phyloP scores from a whole-genome alignment of 352 stramenopile genomes.

The Phytophthora gonapodyides region DNA sequence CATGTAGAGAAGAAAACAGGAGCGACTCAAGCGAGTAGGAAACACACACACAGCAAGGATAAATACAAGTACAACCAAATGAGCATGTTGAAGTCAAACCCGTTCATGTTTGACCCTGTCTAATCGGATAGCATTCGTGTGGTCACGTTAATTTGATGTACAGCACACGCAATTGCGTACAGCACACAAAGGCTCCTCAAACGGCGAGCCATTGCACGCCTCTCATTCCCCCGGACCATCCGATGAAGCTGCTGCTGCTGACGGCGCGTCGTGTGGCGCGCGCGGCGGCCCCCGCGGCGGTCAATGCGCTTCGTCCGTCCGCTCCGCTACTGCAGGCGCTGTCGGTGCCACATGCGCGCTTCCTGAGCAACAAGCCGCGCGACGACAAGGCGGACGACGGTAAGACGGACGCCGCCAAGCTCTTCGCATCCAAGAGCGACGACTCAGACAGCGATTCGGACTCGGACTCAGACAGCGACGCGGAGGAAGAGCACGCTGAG shows the following conservation, averaged over 20 bases:
- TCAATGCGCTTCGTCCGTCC: constrained; percentile 8
- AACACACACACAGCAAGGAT: constrained; percentile 3
- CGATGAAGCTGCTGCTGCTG: constrained; percentile 57
- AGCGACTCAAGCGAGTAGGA: constrained; percentile 9
- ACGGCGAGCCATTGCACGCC: constrained; percentile 37
- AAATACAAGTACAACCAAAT: constrained; percentile 21
- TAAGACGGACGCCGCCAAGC: constrained; percentile 30
- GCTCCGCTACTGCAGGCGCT: constrained; percentile 16
- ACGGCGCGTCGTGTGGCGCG: constrained; percentile 37
- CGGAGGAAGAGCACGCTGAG: constrained; percentile 26
- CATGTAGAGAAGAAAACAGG: constrained; percentile 24
- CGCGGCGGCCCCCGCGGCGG: constrained; percentile 20
- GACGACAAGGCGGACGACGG: constrained; percentile 23
- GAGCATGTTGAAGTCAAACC: too few relatives aligned
- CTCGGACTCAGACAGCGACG: constrained; percentile 43
- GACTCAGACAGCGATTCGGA: constrained; percentile 24
- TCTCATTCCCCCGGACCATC: constrained; percentile 24
- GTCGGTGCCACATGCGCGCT: constrained; percentile 19
- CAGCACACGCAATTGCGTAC: too few relatives aligned
- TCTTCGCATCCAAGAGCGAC: constrained; percentile 32
- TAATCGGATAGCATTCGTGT: too few relatives aligned
- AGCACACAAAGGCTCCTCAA: too few relatives aligned
- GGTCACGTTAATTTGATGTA: too few relatives aligned
- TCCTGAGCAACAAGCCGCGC: constrained; percentile 24
- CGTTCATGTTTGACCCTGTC: too few relatives aligned